These are phyloP conservation scores for Boletellus dicymbophilus DNA, from an alignment of 1,284 basidiomycete species.

Conservation along the genomic window DNA sequence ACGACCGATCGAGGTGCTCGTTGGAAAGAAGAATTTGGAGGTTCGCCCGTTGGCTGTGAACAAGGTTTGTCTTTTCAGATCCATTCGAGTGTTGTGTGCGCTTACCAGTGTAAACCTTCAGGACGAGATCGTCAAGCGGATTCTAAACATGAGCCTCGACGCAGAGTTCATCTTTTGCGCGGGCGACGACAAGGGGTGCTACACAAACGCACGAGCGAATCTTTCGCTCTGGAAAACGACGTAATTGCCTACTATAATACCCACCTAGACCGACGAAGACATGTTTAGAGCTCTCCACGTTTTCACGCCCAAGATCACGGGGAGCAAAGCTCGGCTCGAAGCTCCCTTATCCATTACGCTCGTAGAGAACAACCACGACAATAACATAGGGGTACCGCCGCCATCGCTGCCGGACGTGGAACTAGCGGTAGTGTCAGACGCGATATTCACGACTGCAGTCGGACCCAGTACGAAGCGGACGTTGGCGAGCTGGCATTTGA, in stretches of 20 bases:
- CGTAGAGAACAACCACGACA: constrained; percentile 37
- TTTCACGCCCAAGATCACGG: constrained; percentile 44
- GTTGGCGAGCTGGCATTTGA: constrained; percentile 88
- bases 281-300: constrained; percentile 91
- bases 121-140: constrained; percentile 96
- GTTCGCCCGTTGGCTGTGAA: constrained; percentile 94
- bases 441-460: constrained; percentile 88
- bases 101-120: too few species aligned
- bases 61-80: constrained; percentile 57
- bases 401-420: constrained; percentile 51
- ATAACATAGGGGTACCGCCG: too few species aligned
- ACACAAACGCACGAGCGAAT: not conserved
- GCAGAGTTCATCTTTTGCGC: constrained; percentile 97
- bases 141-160: constrained; percentile 91
- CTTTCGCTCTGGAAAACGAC: too few species aligned
- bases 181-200: constrained; percentile 90
- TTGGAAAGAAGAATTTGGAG: constrained; percentile 98
- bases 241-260: too few species aligned
- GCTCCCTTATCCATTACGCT: constrained; percentile 77
- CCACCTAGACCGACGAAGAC: constrained; percentile 89
- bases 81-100: too few species aligned
- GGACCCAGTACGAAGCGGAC: constrained; percentile 87
- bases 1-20: constrained; percentile 88
- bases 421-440: constrained; percentile 64
- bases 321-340: constrained; percentile 56